Evolutionary conservation across 139 green algal genomes (phyloP).

Genomic region (Chlamydomonas incerta): DNA sequence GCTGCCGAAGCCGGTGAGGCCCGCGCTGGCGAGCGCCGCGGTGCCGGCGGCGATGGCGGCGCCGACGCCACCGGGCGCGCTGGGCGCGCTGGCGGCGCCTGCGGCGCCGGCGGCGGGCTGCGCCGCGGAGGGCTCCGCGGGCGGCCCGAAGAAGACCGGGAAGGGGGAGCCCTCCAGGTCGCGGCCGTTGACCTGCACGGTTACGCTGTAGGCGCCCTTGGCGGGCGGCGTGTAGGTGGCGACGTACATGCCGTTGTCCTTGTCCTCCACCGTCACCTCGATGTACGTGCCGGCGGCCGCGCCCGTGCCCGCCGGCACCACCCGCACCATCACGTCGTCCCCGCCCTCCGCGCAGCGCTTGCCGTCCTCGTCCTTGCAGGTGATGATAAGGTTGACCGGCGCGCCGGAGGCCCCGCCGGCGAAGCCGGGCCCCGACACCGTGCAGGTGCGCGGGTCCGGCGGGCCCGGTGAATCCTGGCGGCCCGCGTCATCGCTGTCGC

Average conservation of each 20-base stretch:
- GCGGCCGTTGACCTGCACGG: constrained; percentile 79
- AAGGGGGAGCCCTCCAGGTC: constrained; percentile 87
- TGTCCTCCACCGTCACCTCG: constrained; percentile 71
- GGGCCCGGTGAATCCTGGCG: constrained; percentile 34
- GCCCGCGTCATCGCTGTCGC: neutral
- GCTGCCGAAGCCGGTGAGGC: neutral
- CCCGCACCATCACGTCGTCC: constrained; percentile 55
- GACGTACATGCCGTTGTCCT: constrained; percentile 87
- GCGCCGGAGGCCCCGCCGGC: constrained; percentile 29
- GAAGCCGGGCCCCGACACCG: constrained; percentile 55
- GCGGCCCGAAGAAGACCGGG: constrained; percentile 89
- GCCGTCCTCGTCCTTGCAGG: constrained; percentile 45
- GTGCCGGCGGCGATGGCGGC: constrained; percentile 9
- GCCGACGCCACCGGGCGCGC: neutral
- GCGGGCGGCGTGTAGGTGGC: constrained; percentile 77
- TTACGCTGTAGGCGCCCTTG: constrained; percentile 87
- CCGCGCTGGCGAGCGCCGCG: neutral
- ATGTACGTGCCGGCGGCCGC: neutral
- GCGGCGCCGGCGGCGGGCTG: constrained; percentile 5
- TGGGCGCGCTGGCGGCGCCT: neutral
- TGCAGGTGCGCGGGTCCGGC: constrained; percentile 45
- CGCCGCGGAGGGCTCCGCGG: constrained; percentile 45
- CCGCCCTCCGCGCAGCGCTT: constrained; percentile 51
- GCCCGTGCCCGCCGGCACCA: constrained; percentile 10
- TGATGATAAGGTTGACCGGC: constrained; percentile 55